phyloP scores from a whole-genome alignment of 164 flowering plant genomes.

The Nelumbo lutea region DNA sequence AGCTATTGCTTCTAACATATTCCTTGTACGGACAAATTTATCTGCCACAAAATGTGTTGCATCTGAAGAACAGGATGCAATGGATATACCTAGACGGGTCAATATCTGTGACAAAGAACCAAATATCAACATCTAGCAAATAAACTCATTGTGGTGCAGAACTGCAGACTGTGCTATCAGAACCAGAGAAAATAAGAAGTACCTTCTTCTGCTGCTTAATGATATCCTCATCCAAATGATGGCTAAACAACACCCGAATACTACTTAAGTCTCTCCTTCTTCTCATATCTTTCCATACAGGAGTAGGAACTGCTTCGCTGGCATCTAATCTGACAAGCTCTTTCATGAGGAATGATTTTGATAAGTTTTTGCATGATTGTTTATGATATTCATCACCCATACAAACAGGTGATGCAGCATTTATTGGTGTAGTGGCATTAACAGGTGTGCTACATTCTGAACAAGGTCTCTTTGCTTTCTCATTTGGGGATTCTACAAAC shows the following conservation, averaged over 20 bases:
- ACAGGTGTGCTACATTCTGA: slow-evolving; percentile 46
- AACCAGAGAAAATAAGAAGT: neutral
- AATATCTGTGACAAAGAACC: slow-evolving; percentile 41
- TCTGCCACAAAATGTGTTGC: slow-evolving; percentile 92
- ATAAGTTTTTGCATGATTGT: slow-evolving; percentile 35
- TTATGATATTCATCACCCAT: slow-evolving; percentile 55
- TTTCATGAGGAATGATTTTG: slow-evolving; percentile 35
- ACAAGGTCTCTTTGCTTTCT: slow-evolving; percentile 18
- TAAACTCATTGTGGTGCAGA: neutral
- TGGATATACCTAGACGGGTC: slow-evolving; percentile 50
- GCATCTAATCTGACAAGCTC: slow-evolving; percentile 40
- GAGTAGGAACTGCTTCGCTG: slow-evolving; percentile 15
- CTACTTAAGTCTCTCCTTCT: slow-evolving; percentile 60
- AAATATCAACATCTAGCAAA: slow-evolving; percentile 6
- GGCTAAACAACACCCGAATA: slow-evolving; percentile 70
- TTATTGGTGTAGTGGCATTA: slow-evolving; percentile 31
- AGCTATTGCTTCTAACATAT: slow-evolving; percentile 96
- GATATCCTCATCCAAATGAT: slow-evolving; percentile 70
- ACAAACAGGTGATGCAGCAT: slow-evolving; percentile 68
- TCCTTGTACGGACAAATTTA: slow-evolving; percentile 82
- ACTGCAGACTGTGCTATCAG: neutral
- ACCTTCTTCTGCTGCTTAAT: slow-evolving; percentile 91
- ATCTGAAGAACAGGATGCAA: slow-evolving; percentile 55
- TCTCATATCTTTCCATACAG: slow-evolving; percentile 38
- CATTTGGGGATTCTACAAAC: slow-evolving; percentile 27